These are phyloP conservation scores for Eleusine indica DNA, from an alignment of 176 grass and related monocot species.

Conservation along the genomic window DNA sequence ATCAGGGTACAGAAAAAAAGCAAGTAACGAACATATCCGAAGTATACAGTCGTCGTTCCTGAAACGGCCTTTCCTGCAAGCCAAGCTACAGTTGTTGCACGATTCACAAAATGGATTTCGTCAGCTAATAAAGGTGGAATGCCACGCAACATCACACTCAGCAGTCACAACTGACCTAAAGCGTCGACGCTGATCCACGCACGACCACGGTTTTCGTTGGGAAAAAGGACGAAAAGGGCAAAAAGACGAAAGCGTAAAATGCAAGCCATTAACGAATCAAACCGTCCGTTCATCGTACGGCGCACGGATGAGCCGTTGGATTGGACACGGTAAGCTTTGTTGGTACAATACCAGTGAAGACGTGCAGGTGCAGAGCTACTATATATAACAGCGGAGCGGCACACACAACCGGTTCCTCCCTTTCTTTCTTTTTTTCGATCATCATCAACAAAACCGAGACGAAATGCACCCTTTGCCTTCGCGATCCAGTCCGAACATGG, in stretches of 20 bases:
- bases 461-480: conserved; percentile 15
- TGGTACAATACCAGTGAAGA: too few species aligned
- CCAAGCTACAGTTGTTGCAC: too few species aligned
- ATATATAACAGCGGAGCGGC: background rate
- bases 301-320: background rate
- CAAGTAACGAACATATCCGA: too few species aligned
- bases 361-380: background rate
- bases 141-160: background rate
- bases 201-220: background rate
- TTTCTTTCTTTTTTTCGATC: too few species aligned
- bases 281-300: background rate
- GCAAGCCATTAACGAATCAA: background rate
- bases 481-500: background rate
- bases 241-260: background rate
- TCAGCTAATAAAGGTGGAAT: background rate
- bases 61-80: too few species aligned
- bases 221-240: background rate
- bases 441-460: background rate
- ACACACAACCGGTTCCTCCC: too few species aligned
- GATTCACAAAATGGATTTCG: background rate
- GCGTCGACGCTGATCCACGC: background rate
- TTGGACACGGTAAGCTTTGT: background rate
- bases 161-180: background rate
- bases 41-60: too few species aligned
- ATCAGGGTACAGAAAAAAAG: too few species aligned